These are phyloP conservation scores for Acer saccharum DNA, from an alignment of 345 rosid genomes.

Conservation along the genomic window DNA sequence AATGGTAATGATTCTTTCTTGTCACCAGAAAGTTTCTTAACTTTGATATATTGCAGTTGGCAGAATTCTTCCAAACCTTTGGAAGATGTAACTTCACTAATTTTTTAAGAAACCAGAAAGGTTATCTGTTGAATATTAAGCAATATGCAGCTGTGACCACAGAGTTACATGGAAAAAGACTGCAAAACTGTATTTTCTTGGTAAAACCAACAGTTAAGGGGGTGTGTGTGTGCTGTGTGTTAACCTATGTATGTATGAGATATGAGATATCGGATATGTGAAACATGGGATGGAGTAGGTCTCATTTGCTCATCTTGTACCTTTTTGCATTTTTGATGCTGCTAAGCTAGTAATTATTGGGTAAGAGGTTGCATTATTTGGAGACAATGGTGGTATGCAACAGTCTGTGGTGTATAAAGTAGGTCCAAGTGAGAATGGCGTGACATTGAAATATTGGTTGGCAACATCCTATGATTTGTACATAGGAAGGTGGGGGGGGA, in stretches of 20 bases:
- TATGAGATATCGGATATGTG: neutral
- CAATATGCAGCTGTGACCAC: neutral
- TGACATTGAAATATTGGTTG: neutral
- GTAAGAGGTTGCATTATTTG: neutral
- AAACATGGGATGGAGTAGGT: neutral
- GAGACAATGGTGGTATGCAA: neutral
- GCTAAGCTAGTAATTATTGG: neutral
- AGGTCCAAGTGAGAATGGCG: neutral
- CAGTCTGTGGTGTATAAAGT: neutral
- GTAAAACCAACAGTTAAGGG: neutral
- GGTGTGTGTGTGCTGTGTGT: neutral
- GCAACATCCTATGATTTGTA: neutral
- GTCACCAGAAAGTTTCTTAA: neutral
- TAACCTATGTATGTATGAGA: neutral
- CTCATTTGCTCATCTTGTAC: neutral
- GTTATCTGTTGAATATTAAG: neutral
- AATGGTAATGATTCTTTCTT: neutral
- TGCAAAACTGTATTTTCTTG: no score
- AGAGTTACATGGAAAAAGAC: neutral
- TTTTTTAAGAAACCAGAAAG: neutral
- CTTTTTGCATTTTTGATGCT: neutral
- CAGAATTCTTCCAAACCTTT: neutral
- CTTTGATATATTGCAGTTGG: neutral
- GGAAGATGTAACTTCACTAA: neutral
- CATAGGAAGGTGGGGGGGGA: neutral